Percentiles rank a stretch among this genome's conserved stretches.
Conservation (phyloP, 371 early-diverging fungal genomes). For the Conidiobolus incongruus region DNA sequence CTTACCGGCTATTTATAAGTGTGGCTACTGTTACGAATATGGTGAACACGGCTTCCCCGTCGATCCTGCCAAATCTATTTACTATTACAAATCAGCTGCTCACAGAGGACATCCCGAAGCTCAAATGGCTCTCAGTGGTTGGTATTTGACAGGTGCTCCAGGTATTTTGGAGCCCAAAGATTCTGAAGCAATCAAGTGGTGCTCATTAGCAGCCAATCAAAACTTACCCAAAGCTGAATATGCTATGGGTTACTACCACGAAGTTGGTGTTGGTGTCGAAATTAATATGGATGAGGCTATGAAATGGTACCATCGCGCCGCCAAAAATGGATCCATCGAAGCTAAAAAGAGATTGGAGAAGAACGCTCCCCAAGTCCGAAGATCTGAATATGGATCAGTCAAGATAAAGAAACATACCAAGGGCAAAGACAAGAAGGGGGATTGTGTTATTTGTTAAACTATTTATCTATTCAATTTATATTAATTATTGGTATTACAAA, state of each 20-base stretch:
- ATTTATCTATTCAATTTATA: too few relatives aligned
- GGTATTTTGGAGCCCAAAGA: conserved; percentile 47
- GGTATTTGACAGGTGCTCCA: conserved; percentile 80
- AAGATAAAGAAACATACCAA: background rate
- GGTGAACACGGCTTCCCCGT: too few relatives aligned
- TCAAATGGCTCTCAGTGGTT: conserved; percentile 79
- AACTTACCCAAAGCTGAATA: conserved; percentile 78
- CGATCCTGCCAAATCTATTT: conserved; percentile 51
- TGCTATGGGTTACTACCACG: conserved; percentile 81
- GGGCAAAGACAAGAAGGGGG: background rate
- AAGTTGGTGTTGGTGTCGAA: conserved; percentile 62
- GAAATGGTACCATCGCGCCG: conserved; percentile 47
- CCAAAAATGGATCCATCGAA: conserved; percentile 26
- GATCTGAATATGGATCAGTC: background rate
- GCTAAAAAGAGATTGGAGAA: conserved; percentile 19
- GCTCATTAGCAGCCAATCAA: conserved; percentile 55
- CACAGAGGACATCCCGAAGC: conserved; percentile 76
- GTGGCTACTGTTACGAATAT: conserved; percentile 70
- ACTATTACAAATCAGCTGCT: conserved; percentile 66
- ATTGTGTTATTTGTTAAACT: conserved; percentile 1
- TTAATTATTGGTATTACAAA: too few relatives aligned
- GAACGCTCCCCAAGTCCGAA: background rate
- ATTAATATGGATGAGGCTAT: conserved; percentile 38
- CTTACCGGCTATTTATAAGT: conserved; percentile 41
- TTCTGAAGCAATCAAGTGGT: conserved; percentile 73